Evolutionary conservation across 1,139 yeast genomes (phyloP).

Genomic region (Hansenula sp.): DNA sequence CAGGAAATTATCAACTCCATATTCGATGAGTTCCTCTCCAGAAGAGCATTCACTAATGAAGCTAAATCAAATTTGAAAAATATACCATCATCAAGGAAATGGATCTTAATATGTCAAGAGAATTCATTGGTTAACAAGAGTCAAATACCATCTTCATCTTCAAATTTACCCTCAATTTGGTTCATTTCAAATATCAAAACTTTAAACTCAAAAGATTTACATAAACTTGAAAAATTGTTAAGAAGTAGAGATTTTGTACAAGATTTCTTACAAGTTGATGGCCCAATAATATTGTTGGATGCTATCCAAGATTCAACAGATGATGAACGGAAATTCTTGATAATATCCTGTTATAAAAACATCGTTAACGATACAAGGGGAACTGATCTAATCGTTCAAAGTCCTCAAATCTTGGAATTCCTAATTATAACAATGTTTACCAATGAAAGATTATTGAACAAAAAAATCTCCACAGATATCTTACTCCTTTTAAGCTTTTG

Average conservation of each 20-base stretch:
- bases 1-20: conserved; percentile 17
- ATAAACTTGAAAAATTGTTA: conserved; percentile 19
- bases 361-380: conserved; percentile 44
- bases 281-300: conserved; percentile 14
- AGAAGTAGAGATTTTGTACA: conserved; percentile 19
- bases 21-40: conserved; percentile 15
- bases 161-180: conserved; percentile 12
- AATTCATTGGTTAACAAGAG: neutral
- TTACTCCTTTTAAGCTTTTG: conserved; percentile 42
- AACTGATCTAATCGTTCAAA: conserved; percentile 41
- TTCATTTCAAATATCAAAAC: conserved; percentile 12
- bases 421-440: conserved; percentile 39
- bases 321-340: conserved; percentile 44
- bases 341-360: conserved; percentile 49
- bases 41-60: conserved; percentile 19
- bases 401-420: conserved; percentile 39
- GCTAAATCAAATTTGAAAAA: conserved; percentile 15
- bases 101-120: conserved; percentile 24
- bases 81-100: conserved; percentile 17
- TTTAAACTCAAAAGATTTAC: conserved; percentile 15
- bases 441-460: conserved; percentile 54
- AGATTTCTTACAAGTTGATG: conserved; percentile 16
- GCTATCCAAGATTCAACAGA: no score
- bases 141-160: no score
- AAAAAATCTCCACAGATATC: conserved; percentile 69